phyloP scores from a whole-genome alignment of 2,329 filamentous ascomycete genomes.

The Cladosporium colombiae region DNA sequence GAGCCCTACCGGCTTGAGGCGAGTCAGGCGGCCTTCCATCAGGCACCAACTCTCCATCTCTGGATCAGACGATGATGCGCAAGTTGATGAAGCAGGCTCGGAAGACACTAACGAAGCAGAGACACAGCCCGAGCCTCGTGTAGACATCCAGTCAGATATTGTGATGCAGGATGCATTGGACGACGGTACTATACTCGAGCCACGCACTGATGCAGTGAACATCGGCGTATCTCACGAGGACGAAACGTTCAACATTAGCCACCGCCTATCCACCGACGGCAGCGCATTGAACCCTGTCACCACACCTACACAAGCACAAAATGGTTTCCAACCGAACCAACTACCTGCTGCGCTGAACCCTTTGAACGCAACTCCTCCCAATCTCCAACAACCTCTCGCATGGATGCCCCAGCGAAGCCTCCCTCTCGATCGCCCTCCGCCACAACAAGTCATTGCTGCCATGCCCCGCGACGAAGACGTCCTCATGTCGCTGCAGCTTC shows the following conservation, averaged over 20 bases:
- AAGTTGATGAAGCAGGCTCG: conserved; percentile 78
- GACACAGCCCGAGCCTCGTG: conserved; percentile 62
- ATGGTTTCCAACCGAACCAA: conserved; percentile 33
- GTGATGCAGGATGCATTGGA: conserved; percentile 88
- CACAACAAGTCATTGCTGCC: conserved; percentile 73
- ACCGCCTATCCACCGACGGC: conserved; percentile 79
- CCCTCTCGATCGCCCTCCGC: conserved; percentile 31
- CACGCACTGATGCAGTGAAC: conserved; percentile 57
- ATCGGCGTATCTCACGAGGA: conserved; percentile 68
- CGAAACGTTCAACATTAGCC: conserved; percentile 91
- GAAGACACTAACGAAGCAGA: conserved; percentile 73
- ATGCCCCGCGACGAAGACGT: conserved; percentile 98
- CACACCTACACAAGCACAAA: conserved; percentile 58
- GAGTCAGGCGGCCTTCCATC: conserved; percentile 74
- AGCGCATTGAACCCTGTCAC: conserved; percentile 74
- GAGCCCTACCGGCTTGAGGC: conserved; percentile 36
- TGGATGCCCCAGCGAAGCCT: conserved; percentile 27
- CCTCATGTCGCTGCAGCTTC: conserved; percentile 92
- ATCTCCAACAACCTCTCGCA: conserved; percentile 59
- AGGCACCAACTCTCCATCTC: conserved; percentile 84
- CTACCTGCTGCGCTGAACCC: conserved; percentile 60
- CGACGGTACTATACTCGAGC: conserved; percentile 73
- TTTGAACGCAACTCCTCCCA: conserved; percentile 72
- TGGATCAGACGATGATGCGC: conserved; percentile 83
- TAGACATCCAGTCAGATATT: conserved; percentile 78